Evolutionary conservation across 228 moss, liverwort and hornwort genomes (phyloP).

Genomic region (Sphagnum magellanicum): DNA sequence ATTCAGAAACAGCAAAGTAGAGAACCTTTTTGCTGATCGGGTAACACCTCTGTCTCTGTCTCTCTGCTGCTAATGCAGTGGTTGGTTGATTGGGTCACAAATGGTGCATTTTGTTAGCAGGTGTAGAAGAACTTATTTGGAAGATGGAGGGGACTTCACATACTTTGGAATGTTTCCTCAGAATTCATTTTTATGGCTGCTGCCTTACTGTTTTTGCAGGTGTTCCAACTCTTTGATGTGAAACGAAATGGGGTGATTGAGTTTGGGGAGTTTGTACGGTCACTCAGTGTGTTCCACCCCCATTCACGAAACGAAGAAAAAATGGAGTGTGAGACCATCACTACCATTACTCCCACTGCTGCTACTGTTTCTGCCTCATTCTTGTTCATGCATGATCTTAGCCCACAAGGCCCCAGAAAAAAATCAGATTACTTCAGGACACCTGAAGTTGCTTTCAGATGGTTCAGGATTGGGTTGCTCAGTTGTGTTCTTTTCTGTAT

Average conservation of each 20-base stretch:
- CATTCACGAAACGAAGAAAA: conserved; percentile 48
- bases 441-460: background rate
- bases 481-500: background rate
- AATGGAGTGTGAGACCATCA: conserved; percentile 39
- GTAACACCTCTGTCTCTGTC: conserved; percentile 20
- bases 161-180: background rate
- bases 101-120: background rate
- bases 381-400: too few species aligned
- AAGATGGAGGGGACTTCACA: background rate
- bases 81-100: background rate
- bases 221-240: conserved; percentile 71
- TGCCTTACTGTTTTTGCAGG: conserved; percentile 25
- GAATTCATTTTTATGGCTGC: background rate
- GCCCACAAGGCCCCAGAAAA: background rate
- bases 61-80: background rate
- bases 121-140: background rate
- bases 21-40: conserved; percentile 77
- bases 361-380: background rate
- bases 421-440: background rate
- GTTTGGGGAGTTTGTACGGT: conserved; percentile 86
- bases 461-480: background rate
- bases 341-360: background rate
- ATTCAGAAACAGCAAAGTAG: conserved; percentile 60
- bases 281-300: conserved; percentile 84
- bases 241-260: conserved; percentile 89